Base-by-base conservation (phyloP, 768 basidiomycete species). In the Artomyces pyxidatus region DNA sequence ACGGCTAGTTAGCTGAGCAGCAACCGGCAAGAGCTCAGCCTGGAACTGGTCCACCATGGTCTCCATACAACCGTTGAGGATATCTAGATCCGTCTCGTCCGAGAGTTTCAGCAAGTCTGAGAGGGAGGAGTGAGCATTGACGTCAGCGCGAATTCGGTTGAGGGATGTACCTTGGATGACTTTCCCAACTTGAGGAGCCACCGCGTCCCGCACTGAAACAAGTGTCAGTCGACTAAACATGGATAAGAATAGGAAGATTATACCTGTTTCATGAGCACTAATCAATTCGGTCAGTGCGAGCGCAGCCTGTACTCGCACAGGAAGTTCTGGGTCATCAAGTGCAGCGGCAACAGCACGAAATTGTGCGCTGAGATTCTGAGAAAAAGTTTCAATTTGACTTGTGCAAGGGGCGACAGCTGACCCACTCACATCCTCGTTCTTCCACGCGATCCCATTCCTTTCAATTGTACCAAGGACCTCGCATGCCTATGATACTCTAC, bases 151-250 rank as follows among this genome's bases (percentile, higher is more conserved):
- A n/a, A n/a, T n/a, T n/a, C n/a, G n/a, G n/a, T n/a, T n/a, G n/a
- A n/a, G n/a, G n/a, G n/a, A n/a, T n/a, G n/a, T n/a, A 85, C 88
- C 85, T 71, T 91, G 87, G 50, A 94, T 80, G 63, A 94, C 87
- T 63, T 91, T 88, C 42, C 83, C 88, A 35, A 92, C 84, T 59
- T 83, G 81, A 10, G 85, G 81, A 2, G 80, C 73, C 42, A 94
- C 80, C 10, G 80, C 80, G 3, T 63, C 70, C 57, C 78, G 79
- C 43, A 94, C 90, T 83, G 56, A 28, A 55, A 29, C 41, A 14
- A 26, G 35, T n/a, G 26, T 25, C 32, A 49, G 47, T 47, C 14
- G 45, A 19, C 28, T 23, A 37, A 16, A 25, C 6, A 21, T 22
- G 5, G 14, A 14, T 32, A 12, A 19, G 47, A 47, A 44, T 45